Conservation (phyloP, 176 grass and related monocot genomes). For the Avena sativa region DNA sequence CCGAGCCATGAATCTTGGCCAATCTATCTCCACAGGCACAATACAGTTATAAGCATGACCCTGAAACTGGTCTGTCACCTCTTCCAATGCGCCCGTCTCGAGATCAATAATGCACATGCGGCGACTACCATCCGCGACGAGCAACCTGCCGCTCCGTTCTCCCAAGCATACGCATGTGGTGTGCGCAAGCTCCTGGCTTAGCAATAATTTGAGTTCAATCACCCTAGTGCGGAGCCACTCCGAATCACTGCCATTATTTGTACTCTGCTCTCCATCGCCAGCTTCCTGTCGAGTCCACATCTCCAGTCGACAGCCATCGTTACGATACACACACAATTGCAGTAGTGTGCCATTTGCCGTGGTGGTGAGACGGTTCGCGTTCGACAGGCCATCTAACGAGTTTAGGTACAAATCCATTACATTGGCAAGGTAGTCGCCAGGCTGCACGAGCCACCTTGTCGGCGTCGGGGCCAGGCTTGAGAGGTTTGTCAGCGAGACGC, state of each 20-base stretch:
- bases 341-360: background rate
- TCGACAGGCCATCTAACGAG: background rate
- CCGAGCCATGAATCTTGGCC: too few relatives aligned
- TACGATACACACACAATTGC: background rate
- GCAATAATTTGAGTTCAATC: background rate
- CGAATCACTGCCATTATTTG: too few relatives aligned
- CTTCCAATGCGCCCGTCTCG: background rate
- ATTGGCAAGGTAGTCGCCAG: background rate
- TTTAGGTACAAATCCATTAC: background rate
- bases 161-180: background rate
- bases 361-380: background rate
- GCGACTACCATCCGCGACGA: background rate
- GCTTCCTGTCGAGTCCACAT: background rate
- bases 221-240: background rate
- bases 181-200: background rate
- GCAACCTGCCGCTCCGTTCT: background rate
- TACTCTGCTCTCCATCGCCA: too few relatives aligned
- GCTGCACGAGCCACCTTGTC: background rate
- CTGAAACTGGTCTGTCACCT: background rate
- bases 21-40: too few relatives aligned
- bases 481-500: background rate
- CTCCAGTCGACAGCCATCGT: background rate
- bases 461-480: background rate
- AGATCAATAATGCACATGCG: background rate
- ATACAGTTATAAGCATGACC: too few relatives aligned